phyloP scores from a whole-genome alignment of 331 rosid species.

The Quercus tomentella region DNA sequence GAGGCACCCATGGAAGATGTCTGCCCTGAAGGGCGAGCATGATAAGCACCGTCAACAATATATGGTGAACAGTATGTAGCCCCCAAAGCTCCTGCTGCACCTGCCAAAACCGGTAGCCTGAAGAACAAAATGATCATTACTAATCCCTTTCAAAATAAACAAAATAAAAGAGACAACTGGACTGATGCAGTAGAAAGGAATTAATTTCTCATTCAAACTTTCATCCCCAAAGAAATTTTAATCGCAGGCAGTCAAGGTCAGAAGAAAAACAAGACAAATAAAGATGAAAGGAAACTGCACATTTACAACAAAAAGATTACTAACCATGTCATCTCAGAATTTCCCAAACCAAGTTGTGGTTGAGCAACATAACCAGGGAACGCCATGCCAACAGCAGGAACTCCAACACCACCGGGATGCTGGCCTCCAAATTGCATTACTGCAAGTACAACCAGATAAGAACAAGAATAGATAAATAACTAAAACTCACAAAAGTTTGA shows the following conservation, averaged over 20 bases:
- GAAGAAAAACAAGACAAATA: not conserved
- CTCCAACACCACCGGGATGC: slow-evolving; percentile 97
- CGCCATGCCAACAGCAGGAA: slow-evolving; percentile 99
- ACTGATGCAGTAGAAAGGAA: not conserved
- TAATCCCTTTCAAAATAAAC: not conserved
- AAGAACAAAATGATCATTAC: slow-evolving; percentile 11
- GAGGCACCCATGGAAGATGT: slow-evolving; percentile 50
- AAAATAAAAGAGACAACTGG: not conserved
- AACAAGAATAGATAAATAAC: not conserved
- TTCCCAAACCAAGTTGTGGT: slow-evolving; percentile 82
- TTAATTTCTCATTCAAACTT: not conserved
- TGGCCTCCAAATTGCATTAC: slow-evolving; percentile 99
- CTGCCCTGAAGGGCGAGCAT: slow-evolving; percentile 73
- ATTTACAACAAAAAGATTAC: not conserved
- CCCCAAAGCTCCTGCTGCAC: slow-evolving; percentile 93
- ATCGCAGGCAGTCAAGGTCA: not conserved
- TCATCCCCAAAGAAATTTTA: not conserved
- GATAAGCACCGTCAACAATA: slow-evolving; percentile 77
- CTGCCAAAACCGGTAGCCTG: slow-evolving; percentile 96
- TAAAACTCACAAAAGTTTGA: not conserved
- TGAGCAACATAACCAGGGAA: slow-evolving; percentile 95
- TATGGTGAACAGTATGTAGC: slow-evolving; percentile 79
- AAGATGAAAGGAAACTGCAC: not conserved
- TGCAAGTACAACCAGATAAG: slow-evolving; percentile 29
- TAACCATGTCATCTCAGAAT: slow-evolving; percentile 96